Base-by-base conservation (phyloP, 495 filamentous ascomycete genomes). In the Penicillium chermesinum region DNA sequence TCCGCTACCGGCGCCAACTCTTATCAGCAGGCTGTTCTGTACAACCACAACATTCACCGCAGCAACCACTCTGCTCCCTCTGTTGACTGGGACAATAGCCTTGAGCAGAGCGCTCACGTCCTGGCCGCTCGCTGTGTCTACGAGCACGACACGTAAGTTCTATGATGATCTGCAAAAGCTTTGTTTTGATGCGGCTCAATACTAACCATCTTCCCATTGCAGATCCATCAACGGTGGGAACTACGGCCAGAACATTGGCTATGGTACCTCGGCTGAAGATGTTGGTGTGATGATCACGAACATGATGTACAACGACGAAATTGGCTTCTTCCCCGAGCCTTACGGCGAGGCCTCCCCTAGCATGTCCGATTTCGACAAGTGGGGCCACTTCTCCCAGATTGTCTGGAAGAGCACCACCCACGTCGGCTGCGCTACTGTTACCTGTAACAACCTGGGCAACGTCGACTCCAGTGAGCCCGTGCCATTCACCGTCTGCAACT, bases 321-420 rank as follows among this genome's bases (percentile, higher is more conserved):
- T 84, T 50, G 58, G 57, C 20, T 70, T 63, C 60, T 82, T 69
- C 60, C 51, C 62, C 10, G 44, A 49, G 15, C 62, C 70, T 38
- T 82, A 77, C 52, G 75, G 73, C 22, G 27, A 66, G 44, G 57
- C 64, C 38, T 62, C 50, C 51, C 75, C 76, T 7, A 67, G 78
- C 60, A 83, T 82, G 77, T 50, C 58, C 54, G 63, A 76, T 64
- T 88, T 90, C 66, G 71, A 84, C 27, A 46, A 59, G 25, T 93
- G 84, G 81, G 89, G 91, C 48, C 91, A 98, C 66, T 88, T 88
- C 74, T 80, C 86, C n/a, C 89, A 95, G 73, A 74, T 96, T 18
- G 79, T 97, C 32, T 98, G 93, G 93, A 82, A 83, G 63, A 61
- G 32, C 6, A 85, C 86, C 41, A 80, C 67, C 13, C 58, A 76